phyloP scores from a whole-genome alignment of 805 yeast genomes.

The Cyberlindnera mississippiensis region DNA sequence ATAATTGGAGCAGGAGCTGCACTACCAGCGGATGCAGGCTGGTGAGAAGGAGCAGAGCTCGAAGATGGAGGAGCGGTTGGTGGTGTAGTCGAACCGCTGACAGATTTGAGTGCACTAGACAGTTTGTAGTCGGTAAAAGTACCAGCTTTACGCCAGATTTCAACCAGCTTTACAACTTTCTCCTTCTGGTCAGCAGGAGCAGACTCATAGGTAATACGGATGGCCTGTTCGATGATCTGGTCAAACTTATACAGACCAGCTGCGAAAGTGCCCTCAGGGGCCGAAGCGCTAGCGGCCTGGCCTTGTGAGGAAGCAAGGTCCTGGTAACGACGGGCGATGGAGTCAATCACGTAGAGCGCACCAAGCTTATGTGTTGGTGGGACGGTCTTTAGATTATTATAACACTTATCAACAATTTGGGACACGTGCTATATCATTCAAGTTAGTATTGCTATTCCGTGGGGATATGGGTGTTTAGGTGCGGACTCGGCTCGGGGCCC shows the following conservation, averaged over 20 bases:
- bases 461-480: no score
- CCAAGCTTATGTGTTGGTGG: constrained; percentile 86
- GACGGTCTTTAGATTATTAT: constrained; percentile 64
- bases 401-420: constrained; percentile 52
- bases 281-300: constrained; percentile 42
- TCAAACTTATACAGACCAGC: constrained; percentile 67
- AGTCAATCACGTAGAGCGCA: constrained; percentile 85
- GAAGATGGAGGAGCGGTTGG: constrained; percentile 41
- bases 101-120: constrained; percentile 51
- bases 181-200: constrained; percentile 56
- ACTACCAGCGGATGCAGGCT: constrained; percentile 30
- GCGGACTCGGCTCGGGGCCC: no score
- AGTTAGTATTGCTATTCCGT: constrained; percentile 18
- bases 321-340: constrained; percentile 80
- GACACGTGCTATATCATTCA: constrained; percentile 27
- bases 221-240: constrained; percentile 56
- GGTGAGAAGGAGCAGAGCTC: constrained; percentile 24
- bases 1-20: constrained; percentile 28
- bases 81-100: constrained; percentile 59
- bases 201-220: constrained; percentile 59
- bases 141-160: constrained; percentile 86
- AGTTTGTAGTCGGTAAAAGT: constrained; percentile 64
- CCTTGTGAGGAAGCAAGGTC: constrained; percentile 64
- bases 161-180: constrained; percentile 79
- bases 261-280: constrained; percentile 69